Conservation (phyloP, 164 flowering plant species). For the Vitis cinerea region DNA sequence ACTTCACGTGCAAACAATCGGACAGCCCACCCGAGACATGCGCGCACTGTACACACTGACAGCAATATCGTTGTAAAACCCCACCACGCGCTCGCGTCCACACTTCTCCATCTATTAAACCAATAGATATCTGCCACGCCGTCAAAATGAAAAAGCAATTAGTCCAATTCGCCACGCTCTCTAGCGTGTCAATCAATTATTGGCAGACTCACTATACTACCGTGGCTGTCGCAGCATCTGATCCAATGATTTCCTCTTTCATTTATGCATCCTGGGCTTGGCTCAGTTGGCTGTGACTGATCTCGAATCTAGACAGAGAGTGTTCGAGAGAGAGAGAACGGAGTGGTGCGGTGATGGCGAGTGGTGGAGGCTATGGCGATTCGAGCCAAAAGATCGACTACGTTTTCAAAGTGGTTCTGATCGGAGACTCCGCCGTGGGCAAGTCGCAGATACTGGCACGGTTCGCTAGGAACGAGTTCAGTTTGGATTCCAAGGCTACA, state of each 20-base stretch:
- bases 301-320: not conserved
- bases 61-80: not conserved
- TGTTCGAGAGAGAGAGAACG: constrained; percentile 4
- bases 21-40: constrained; percentile 12
- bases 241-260: not conserved
- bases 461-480: constrained; percentile 76
- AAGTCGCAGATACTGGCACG: constrained; percentile 82
- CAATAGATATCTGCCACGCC: too few species aligned
- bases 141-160: too few species aligned
- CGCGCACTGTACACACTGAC: not conserved
- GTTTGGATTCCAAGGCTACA: constrained; percentile 77
- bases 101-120: not conserved
- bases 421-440: constrained; percentile 89
- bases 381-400: constrained; percentile 71
- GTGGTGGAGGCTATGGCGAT: constrained; percentile 51
- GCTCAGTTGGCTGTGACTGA: too few species aligned
- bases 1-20: not conserved
- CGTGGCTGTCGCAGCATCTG: too few species aligned
- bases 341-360: constrained; percentile 29
- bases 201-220: too few species aligned
- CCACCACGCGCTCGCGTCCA: not conserved
- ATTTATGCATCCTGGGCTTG: not conserved
- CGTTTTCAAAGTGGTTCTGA: constrained; percentile 82
- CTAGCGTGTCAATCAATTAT: too few species aligned
- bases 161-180: too few species aligned